Evolutionary conservation across 2,329 filamentous ascomycete species (phyloP).

Genomic region (Scortechinia acanthostroma): DNA sequence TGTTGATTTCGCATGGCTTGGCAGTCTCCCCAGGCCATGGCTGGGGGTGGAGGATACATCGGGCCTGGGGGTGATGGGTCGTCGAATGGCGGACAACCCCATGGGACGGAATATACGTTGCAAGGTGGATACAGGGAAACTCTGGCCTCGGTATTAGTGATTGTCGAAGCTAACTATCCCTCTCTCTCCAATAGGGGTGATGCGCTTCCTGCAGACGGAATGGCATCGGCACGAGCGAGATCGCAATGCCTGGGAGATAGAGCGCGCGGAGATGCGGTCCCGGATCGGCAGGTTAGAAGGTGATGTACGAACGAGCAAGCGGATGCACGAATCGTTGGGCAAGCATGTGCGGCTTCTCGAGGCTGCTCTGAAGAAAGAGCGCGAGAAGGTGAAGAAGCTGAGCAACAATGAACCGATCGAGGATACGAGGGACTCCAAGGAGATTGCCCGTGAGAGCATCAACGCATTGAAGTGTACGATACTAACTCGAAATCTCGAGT

Average conservation of each 20-base stretch:
- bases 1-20: neutral
- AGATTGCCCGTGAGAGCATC: neutral
- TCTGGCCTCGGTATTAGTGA: no score
- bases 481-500: neutral
- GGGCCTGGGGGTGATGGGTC: neutral
- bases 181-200: slow-evolving; percentile 87
- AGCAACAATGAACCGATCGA: neutral
- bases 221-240: slow-evolving; percentile 98
- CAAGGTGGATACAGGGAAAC: slow-evolving; percentile 39
- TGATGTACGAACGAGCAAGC: slow-evolving; percentile 77
- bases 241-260: slow-evolving; percentile 97
- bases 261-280: slow-evolving; percentile 97
- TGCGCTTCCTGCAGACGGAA: slow-evolving; percentile 98
- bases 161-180: neutral
- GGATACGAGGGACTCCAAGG: neutral
- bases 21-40: slow-evolving; percentile 1
- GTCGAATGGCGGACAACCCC: slow-evolving; percentile 26
- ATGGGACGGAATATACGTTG: slow-evolving; percentile 54
- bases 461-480: neutral
- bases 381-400: neutral
- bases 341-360: slow-evolving; percentile 88
- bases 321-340: slow-evolving; percentile 79
- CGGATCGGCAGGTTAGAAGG: slow-evolving; percentile 92
- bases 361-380: slow-evolving; percentile 7
- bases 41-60: neutral